Percentiles rank a stretch among this genome's conserved stretches.
These are phyloP conservation scores for Juncus inflexus DNA, from an alignment of 176 grass and related monocot species.

Conservation along the genomic window DNA sequence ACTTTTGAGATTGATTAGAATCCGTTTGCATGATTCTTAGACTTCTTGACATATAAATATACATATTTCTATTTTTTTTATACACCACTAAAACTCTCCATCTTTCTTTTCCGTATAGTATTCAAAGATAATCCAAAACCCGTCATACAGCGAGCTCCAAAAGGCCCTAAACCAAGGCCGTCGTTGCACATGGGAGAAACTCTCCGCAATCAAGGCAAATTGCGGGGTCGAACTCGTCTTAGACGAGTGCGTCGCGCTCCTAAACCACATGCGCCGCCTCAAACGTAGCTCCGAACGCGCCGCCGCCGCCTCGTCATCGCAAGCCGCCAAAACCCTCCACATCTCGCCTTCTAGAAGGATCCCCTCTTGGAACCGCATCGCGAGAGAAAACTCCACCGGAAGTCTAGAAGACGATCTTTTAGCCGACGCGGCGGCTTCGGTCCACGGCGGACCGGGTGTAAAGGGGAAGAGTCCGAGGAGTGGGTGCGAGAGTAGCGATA, in stretches of 20 bases:
- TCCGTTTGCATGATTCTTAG: no score
- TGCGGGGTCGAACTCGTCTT: conserved; percentile 80
- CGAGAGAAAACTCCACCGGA: conserved; percentile 89
- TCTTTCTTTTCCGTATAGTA: conserved; percentile 47
- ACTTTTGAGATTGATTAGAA: no score
- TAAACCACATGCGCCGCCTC: conserved; percentile 79
- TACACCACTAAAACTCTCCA: conserved; percentile 17
- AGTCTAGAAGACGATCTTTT: conserved; percentile 78
- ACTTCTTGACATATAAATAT: not conserved
- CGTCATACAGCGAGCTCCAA: conserved; percentile 70
- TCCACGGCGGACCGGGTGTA: conserved; percentile 26
- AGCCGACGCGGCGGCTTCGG: conserved; percentile 39
- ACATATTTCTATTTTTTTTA: conserved; percentile 7
- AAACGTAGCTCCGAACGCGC: conserved; percentile 78
- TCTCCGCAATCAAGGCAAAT: conserved; percentile 87
- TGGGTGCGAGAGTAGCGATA: conserved; percentile 72
- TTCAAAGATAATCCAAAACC: conserved; percentile 93
- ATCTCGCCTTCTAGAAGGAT: conserved; percentile 82
- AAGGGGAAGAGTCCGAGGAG: conserved; percentile 33
- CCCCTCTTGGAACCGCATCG: conserved; percentile 96
- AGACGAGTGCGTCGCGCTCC: conserved; percentile 78
- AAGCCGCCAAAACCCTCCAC: conserved; percentile 38
- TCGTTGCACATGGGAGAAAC: conserved; percentile 83
- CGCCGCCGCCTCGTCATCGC: conserved; percentile 33
- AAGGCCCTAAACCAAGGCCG: conserved; percentile 85